A percentile compares a stretch with the other conserved stretches of the same genome.
These are phyloP conservation scores for Alternaria viburni DNA, from an alignment of 2,329 filamentous ascomycete species.

Conservation along the genomic window DNA sequence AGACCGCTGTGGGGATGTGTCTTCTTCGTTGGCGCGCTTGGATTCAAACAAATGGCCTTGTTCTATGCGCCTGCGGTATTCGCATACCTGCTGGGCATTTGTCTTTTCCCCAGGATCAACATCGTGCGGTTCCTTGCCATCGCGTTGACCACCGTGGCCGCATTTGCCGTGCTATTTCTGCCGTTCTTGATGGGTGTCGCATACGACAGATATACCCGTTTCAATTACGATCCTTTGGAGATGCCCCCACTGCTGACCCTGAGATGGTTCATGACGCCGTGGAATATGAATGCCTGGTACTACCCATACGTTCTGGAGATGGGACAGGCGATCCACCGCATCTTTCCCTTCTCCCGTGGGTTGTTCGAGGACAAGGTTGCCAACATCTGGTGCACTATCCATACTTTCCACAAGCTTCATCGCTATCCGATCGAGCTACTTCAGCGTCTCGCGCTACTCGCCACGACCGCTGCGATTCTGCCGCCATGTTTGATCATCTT, in stretches of 20 bases:
- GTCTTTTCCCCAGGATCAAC: conserved; percentile 76
- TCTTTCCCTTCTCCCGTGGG: conserved; percentile 95
- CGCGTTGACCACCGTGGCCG: conserved; percentile 71
- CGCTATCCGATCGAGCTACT: conserved; percentile 73
- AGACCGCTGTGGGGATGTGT: conserved; percentile 86
- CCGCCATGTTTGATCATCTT: conserved; percentile 83
- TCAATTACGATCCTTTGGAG: conserved; percentile 53
- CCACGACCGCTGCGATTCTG: conserved; percentile 77
- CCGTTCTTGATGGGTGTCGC: conserved; percentile 76
- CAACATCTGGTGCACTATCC: conserved; percentile 95
- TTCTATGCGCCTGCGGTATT: conserved; percentile 96
- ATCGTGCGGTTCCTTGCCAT: conserved; percentile 74
- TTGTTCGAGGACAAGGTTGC: conserved; percentile 99
- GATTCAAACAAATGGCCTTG: conserved; percentile 99
- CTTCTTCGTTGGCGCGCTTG: conserved; percentile 92
- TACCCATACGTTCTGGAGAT: conserved; percentile 80
- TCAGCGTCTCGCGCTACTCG: conserved; percentile 74
- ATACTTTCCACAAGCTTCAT: conserved; percentile 86
- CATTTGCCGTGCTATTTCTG: conserved; percentile 77
- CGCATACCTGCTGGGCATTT: conserved; percentile 86
- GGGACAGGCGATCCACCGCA: conserved; percentile 83
- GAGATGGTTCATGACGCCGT: conserved; percentile 48
- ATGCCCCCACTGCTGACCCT: conserved; percentile 7
- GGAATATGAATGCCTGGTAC: conserved; percentile 69
- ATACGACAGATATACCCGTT: conserved; percentile 70